Percentiles rank a stretch among this genome's conserved stretches.
These are phyloP conservation scores for Rhodofomes roseus DNA, from an alignment of 1,284 basidiomycete species.

Conservation along the genomic window DNA sequence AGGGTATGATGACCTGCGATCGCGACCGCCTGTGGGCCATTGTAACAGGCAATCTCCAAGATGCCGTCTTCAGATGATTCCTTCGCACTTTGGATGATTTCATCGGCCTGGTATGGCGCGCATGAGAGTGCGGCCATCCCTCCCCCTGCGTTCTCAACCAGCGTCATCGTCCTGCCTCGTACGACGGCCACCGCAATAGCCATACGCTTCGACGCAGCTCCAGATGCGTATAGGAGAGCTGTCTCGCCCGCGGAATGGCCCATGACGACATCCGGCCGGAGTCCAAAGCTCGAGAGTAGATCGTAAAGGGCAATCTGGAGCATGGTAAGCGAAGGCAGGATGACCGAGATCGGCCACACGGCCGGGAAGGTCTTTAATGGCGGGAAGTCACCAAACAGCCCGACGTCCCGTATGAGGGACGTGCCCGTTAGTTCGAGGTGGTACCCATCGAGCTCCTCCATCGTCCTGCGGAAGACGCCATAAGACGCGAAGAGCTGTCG, in stretches of 20 bases:
- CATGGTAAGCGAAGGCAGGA: constrained; percentile 35
- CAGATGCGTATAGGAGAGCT: constrained; percentile 38
- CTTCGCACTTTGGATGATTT: no score
- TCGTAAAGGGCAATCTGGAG: constrained; percentile 43
- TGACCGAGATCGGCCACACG: constrained; percentile 30
- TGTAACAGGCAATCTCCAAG: constrained; percentile 36
- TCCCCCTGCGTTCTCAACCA: constrained; percentile 28
- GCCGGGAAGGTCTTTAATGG: constrained; percentile 20
- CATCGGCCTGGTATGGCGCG: constrained; percentile 18
- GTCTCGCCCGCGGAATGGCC: constrained; percentile 43
- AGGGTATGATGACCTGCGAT: constrained; percentile 28
- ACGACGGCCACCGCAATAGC: constrained; percentile 37
- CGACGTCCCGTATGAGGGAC: constrained; percentile 31
- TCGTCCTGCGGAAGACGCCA: constrained; percentile 32
- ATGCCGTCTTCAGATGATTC: constrained; percentile 8
- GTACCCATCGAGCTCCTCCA: constrained; percentile 32
- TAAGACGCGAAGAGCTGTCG: constrained; percentile 33
- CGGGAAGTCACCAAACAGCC: constrained; percentile 24
- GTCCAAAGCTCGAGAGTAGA: constrained; percentile 29
- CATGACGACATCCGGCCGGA: constrained; percentile 33
- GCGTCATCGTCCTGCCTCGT: constrained; percentile 31
- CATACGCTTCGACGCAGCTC: constrained; percentile 34
- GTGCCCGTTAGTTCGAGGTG: constrained; percentile 27
- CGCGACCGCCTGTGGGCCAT: constrained; percentile 30
- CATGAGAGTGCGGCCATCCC: constrained; percentile 42